Conservation (phyloP, 2,329 filamentous ascomycete species). For the Xylaria sp. region DNA sequence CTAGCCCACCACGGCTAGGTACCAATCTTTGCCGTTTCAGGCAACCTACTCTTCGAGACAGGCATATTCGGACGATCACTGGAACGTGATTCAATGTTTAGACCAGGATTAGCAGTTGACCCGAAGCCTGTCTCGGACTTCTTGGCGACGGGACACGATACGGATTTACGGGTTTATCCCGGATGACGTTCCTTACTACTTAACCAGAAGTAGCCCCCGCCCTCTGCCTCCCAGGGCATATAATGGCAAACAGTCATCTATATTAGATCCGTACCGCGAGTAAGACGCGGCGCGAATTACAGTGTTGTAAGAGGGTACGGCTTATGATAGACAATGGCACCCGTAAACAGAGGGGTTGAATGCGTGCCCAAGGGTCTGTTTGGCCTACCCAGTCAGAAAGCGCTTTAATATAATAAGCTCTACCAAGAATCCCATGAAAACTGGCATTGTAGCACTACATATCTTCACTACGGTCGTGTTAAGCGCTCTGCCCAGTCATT, state of each 20-base stretch:
- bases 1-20: conserved; percentile 49
- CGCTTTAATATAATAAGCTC: conserved; percentile 18
- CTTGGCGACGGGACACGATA: conserved; percentile 35
- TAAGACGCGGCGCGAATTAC: neutral
- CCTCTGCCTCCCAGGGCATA: conserved; percentile 8
- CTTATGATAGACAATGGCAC: conserved; percentile 5
- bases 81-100: conserved; percentile 49
- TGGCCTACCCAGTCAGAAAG: conserved; percentile 26
- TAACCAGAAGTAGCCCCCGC: conserved; percentile 20
- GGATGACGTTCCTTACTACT: conserved; percentile 29
- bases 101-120: conserved; percentile 42
- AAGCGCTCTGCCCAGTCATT: conserved; percentile 35
- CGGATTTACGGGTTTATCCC: conserved; percentile 39
- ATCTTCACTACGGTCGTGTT: conserved; percentile 34
- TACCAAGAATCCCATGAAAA: conserved; percentile 33
- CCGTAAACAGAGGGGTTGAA: conserved; percentile 16
- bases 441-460: conserved; percentile 40
- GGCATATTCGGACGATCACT: conserved; percentile 50
- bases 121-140: conserved; percentile 25
- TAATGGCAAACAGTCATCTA: conserved; percentile 17
- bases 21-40: conserved; percentile 44
- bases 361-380: conserved; percentile 11
- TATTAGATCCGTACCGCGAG: conserved; percentile 10
- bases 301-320: conserved; percentile 1
- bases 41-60: conserved; percentile 45